Evolutionary conservation across 148 eudicot species (phyloP).

Genomic region (Pouteria glomerata): DNA sequence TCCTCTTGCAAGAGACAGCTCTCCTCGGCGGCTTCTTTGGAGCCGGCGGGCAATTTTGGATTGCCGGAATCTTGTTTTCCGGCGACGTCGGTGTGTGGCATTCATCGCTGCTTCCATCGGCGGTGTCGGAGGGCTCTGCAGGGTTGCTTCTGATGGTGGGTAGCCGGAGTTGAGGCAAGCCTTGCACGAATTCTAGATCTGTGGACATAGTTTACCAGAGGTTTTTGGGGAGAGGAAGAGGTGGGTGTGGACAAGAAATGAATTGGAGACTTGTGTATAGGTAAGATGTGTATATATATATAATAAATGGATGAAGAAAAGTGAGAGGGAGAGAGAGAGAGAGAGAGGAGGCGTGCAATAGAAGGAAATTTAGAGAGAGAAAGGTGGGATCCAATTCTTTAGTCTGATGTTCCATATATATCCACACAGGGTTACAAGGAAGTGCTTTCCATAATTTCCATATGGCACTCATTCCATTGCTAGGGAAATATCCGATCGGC

Average conservation of each 20-base stretch:
- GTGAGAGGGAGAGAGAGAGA: not conserved
- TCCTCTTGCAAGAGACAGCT: constrained; percentile 21
- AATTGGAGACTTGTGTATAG: not conserved
- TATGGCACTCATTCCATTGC: too few species aligned
- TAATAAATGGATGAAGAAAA: not conserved
- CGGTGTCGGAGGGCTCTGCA: not conserved
- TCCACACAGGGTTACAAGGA: too few species aligned
- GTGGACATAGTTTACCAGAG: not conserved
- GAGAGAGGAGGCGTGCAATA: constrained; percentile 11
- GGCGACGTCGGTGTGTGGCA: constrained; percentile 28
- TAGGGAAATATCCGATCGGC: too few species aligned
- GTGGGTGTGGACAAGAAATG: not conserved
- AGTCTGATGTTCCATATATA: not conserved
- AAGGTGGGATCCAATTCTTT: not conserved
- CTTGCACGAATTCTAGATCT: constrained; percentile 12
- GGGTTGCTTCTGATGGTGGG: not conserved
- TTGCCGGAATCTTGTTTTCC: constrained; percentile 22
- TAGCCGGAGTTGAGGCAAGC: constrained; percentile 1
- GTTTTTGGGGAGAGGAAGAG: not conserved
- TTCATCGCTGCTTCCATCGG: not conserved
- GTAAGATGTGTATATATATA: not conserved
- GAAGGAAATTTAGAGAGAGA: constrained; percentile 13
- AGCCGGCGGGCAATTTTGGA: constrained; percentile 30
- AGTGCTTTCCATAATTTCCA: too few species aligned
- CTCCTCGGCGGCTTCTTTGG: constrained; percentile 25